Evolutionary conservation across 257 asterid genomes (phyloP), one percentile per base, ranked within the genome.

Genomic region (Solanum sparsipilum): DNA sequence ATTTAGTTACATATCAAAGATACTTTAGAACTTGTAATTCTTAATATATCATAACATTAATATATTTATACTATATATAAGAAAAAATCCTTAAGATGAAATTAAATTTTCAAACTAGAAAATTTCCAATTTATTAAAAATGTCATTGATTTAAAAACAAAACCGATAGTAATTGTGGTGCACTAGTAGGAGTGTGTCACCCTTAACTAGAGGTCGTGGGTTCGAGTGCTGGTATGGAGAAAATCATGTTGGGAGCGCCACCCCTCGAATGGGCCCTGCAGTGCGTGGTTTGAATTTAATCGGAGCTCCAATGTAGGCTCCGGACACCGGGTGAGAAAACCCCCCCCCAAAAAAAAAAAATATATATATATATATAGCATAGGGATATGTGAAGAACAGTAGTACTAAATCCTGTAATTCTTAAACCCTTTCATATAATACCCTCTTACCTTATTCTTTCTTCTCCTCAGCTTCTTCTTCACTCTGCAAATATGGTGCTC

Each of bases 401-500:
- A 44, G 63, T 73, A 23, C 72, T 65, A 65, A 65, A n/a, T 63
- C 83, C 63, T 86, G 65, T 48, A 68, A 11, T 71, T 65, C 52
- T 74, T 86, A 20, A 73, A 72, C 70, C 88, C 79, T 85, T 41
- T 74, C 11, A 46, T 23, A 86, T 6, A 56, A 56, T 71, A 9
- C 34, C 67, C 67, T 46, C 48, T 10, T 58, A n/a, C 87, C 58
- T 65, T 36, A 15, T 38, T 29, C 34, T 9, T 56, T 48, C 6
- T 83, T 56, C 74, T 44, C 35, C 58, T 48, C 85, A 74, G 56
- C 58, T 41, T 31, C 86, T 48, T 68, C 87, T 78, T 56, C 12
- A 34, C 12, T 18, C 46, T 86, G 41, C 39, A 78, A 91, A 86
- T 84, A 94, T 96, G 98, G 90, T 56, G 15, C 29, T 87, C 52